phyloP scores from a whole-genome alignment of 805 yeast species.

The Barnettozyma botsteinii region DNA sequence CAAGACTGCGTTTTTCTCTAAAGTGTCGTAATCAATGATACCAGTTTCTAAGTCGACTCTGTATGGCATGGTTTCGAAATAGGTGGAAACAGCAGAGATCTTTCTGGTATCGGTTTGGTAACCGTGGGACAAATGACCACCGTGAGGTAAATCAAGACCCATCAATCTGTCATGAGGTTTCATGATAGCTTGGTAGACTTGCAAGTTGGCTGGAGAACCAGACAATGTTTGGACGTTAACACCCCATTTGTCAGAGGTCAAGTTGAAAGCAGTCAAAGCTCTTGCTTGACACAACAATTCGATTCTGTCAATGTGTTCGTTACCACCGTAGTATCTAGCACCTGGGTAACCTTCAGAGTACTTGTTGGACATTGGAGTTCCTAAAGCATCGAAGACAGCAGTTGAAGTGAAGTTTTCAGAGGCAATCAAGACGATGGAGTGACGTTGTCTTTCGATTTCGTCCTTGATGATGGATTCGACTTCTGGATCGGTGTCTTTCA shows the following conservation, averaged over 20 bases:
- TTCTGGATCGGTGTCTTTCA: slow-evolving; percentile 72
- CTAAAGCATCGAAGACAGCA: slow-evolving; percentile 89
- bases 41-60: slow-evolving; percentile 84
- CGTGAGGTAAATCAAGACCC: slow-evolving; percentile 98
- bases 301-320: slow-evolving; percentile 87
- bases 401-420: slow-evolving; percentile 95
- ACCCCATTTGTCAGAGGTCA: slow-evolving; percentile 86
- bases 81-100: slow-evolving; percentile 87
- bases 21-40: slow-evolving; percentile 82
- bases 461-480: slow-evolving; percentile 69
- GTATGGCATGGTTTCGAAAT: slow-evolving; percentile 97
- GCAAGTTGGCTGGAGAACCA: slow-evolving; percentile 95
- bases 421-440: slow-evolving; percentile 88
- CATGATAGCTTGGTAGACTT: slow-evolving; percentile 84
- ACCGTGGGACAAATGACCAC: slow-evolving; percentile 97
- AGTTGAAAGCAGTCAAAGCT: slow-evolving; percentile 77
- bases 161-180: slow-evolving; percentile 88
- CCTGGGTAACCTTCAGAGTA: slow-evolving; percentile 99
- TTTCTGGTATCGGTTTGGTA: slow-evolving; percentile 87
- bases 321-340: slow-evolving; percentile 97
- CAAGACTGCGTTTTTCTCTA: slow-evolving; percentile 73
- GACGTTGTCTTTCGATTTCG: slow-evolving; percentile 83
- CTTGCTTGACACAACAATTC: slow-evolving; percentile 87
- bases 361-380: slow-evolving; percentile 96
- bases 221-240: slow-evolving; percentile 94